These are phyloP conservation scores for Beauveria medogensis DNA, from an alignment of 2,329 filamentous ascomycete genomes.

Conservation along the genomic window DNA sequence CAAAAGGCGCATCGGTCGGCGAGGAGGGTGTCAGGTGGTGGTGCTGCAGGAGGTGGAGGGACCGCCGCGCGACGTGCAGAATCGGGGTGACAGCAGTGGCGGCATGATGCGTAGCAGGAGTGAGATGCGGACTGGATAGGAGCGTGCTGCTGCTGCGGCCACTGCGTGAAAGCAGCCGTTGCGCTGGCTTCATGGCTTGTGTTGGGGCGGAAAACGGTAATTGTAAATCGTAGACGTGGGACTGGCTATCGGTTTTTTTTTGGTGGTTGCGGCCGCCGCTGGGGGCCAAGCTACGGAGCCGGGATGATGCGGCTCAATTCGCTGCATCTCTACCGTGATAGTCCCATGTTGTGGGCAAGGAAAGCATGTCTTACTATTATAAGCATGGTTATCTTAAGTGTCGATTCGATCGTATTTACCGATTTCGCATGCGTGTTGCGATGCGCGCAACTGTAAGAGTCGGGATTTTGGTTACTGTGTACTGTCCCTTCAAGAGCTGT, in stretches of 20 bases:
- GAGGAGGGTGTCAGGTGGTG: conserved; percentile 21
- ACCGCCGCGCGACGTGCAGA: not conserved
- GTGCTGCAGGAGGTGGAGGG: conserved; percentile 21
- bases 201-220: not conserved
- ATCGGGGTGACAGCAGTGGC: not conserved
- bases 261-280: not conserved
- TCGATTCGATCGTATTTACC: too few species aligned
- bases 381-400: too few species aligned
- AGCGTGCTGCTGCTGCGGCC: not conserved
- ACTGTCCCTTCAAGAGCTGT: too few species aligned
- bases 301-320: too few species aligned
- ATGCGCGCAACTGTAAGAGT: too few species aligned
- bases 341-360: too few species aligned
- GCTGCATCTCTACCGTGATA: too few species aligned
- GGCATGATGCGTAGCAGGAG: not conserved
- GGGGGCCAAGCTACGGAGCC: too few species aligned
- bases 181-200: conserved; percentile 1
- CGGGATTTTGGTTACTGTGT: too few species aligned
- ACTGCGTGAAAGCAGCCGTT: not conserved
- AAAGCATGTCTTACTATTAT: too few species aligned
- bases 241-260: not conserved
- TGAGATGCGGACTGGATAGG: not conserved
- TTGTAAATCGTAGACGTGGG: not conserved
- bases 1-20: conserved; percentile 15
- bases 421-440: too few species aligned